Base-by-base conservation (phyloP, 768 basidiomycete genomes). In the Candolleomyces eurysporus region DNA sequence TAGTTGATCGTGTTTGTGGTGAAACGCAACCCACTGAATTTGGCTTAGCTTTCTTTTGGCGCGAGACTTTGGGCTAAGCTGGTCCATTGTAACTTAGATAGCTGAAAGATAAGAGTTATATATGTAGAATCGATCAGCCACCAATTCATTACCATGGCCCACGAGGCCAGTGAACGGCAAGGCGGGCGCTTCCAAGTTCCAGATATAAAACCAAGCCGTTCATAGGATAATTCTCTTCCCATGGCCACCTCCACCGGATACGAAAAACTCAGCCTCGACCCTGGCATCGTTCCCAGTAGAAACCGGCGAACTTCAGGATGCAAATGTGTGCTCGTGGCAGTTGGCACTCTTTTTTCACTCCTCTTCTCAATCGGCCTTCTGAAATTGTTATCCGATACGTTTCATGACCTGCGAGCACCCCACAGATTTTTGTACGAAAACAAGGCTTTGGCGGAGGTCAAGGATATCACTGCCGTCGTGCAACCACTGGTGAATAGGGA, bases 401-500 rank as follows among this genome's bases (percentile, higher is more conserved):
- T 54, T n/a, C 16, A 52, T n/a, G 17, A 8, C 13, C 4, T 60
- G 7, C 53, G 59, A 40, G 11, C 42, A 21, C 40, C 57, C 10
- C 51, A 52, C 51, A 7, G 4, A 30, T 52, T 10, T 10, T 7
- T 52, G 11, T 52, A 52, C 51, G 51, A 52, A 32, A 52, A 52
- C 13, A 52, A 31, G 51, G 31, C 51, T 16, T 31, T 52, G 22
- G 6, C 7, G 5, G 51, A 52, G 26, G 51, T 52, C 10, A 11
- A 13, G 19, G 51, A 52, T 22, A 14, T 52, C 22, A 4, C 2
- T 10, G 30, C 19, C 26, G 62, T 67, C 6, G 63, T 67, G 16
- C 61, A 58, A 6, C 64, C 66, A 17, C 61, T 68, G 22, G 42
- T 68, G 7, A 64, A 65, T 17, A 40, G 30, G 1, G 45, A 63